These are phyloP conservation scores for Apiospora phragmitis DNA, from an alignment of 2,329 filamentous ascomycete genomes.

Conservation along the genomic window DNA sequence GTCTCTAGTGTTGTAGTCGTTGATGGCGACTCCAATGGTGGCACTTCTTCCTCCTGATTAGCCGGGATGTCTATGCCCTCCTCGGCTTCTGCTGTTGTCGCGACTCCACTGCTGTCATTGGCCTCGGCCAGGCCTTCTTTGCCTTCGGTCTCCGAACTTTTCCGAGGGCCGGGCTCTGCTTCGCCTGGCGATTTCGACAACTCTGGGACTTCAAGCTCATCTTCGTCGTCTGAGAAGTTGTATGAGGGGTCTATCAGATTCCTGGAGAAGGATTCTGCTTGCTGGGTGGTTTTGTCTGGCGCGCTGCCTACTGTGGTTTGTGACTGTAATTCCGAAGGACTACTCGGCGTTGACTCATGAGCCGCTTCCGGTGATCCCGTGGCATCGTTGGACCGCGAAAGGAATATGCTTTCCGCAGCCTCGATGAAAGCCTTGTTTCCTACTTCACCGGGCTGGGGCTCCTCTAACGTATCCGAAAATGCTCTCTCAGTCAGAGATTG, in stretches of 20 bases:
- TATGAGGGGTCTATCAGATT: slow-evolving; percentile 10
- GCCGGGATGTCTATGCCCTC: background rate
- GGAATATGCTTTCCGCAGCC: background rate
- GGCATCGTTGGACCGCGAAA: background rate
- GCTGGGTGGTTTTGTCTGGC: background rate
- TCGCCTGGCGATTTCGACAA: background rate
- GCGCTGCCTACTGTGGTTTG: background rate
- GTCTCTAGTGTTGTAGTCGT: background rate
- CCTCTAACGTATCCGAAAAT: background rate
- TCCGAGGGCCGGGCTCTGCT: too few species aligned
- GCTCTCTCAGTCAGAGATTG: background rate
- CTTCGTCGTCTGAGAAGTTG: slow-evolving; percentile 11
- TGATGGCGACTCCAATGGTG: background rate
- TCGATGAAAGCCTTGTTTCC: background rate
- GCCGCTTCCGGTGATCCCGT: background rate
- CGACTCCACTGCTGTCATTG: background rate
- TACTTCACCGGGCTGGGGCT: background rate
- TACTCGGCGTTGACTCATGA: background rate
- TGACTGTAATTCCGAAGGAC: background rate
- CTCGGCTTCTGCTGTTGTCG: background rate
- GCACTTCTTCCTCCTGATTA: background rate
- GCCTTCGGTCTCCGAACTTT: background rate
- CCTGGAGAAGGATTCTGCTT: slow-evolving; percentile 10
- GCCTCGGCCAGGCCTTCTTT: too few species aligned
- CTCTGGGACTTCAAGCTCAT: background rate